Evolutionary conservation across 768 basidiomycete species (phyloP), one percentile per base, ranked within the genome.

Genomic region (Leucogyrophana mollusca): DNA sequence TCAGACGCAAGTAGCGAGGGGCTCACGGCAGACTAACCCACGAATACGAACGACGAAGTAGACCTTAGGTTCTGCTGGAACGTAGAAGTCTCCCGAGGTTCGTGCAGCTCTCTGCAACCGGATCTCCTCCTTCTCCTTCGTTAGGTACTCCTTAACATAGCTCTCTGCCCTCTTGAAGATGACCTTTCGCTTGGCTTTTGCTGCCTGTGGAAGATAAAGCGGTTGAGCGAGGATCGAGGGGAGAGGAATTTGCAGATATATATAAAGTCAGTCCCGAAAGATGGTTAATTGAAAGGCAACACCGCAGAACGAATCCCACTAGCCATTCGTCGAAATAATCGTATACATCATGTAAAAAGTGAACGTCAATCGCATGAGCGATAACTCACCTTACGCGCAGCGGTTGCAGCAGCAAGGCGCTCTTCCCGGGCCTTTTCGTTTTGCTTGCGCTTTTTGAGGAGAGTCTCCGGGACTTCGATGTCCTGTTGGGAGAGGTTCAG

Each of bases 371-470:
- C 23, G 40, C 37, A 47, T 34, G 50, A 45, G 8, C 41, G 22
- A 49, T 46, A 46, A 55, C 84, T 67, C 66, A 94, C 94, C 86
- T 94, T 94, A 66, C 89, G 87, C 55, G 93, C 92, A 57, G 85
- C 86, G 34, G 74, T 67, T 18, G 89, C 90, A 50, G 89, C 88
- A 56, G 77, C 83, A 56, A 95, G 78, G 60, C 90, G 91, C 65
- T 95, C 93, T 77, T 94, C 93, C 62, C 92, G 80, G 54, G 87
- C 88, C 79, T 94, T 94, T 79, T 95, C 92, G 64, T 85, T 94
- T 76, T 93, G 89, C 77, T 94, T 94, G 76, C 94, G 86, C 79
- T 95, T 97, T 83, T 96, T 97, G 78, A 97, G 91, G 78, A 97
- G 85, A 66, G 94, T 97, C 86, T 96, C 94, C 70, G 94, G 94